Evolutionary conservation across 2,329 filamentous ascomycete genomes (phyloP).

Genomic region (Neofusicoccum laricinum): DNA sequence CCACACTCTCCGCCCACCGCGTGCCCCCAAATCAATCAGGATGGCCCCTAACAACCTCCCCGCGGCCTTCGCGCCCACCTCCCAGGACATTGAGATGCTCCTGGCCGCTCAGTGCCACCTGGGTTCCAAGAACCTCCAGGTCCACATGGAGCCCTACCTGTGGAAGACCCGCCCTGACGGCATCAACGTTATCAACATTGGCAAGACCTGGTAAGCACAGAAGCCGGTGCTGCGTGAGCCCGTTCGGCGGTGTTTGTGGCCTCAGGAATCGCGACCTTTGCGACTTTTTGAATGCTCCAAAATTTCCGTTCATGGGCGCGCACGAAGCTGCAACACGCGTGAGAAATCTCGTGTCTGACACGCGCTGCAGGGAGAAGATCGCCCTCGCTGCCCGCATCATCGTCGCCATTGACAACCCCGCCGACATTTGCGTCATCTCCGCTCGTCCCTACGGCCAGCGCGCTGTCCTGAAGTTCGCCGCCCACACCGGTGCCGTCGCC

Average conservation of each 20-base stretch:
- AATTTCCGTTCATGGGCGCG: background rate
- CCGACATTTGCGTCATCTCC: constrained; percentile 93
- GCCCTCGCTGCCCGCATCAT: constrained; percentile 98
- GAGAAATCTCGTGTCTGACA: constrained; percentile 13
- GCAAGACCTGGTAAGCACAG: constrained; percentile 90
- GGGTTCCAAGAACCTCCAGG: constrained; percentile 98
- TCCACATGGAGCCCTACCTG: constrained; percentile 99
- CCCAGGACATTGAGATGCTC: constrained; percentile 99
- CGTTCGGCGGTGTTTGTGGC: background rate
- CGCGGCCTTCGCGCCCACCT: constrained; percentile 92
- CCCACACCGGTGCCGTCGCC: constrained; percentile 95
- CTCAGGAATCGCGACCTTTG: background rate
- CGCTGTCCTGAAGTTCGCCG: constrained; percentile 98
- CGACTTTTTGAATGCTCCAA: background rate
- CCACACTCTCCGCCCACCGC: constrained; percentile 19
- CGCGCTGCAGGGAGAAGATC: constrained; percentile 88
- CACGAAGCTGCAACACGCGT: background rate
- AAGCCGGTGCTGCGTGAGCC: background rate
- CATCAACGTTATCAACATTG: constrained; percentile 98
- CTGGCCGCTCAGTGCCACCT: constrained; percentile 95
- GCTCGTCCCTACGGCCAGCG: constrained; percentile 99
- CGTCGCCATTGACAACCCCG: constrained; percentile 97
- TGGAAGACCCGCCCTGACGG: constrained; percentile 99
- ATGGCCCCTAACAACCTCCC: constrained; percentile 97
- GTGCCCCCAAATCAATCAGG: constrained; percentile 54